Evolutionary conservation across 495 filamentous ascomycete species (phyloP), one percentile per base, ranked within the genome.

Genomic region (Talaromyces liani): DNA sequence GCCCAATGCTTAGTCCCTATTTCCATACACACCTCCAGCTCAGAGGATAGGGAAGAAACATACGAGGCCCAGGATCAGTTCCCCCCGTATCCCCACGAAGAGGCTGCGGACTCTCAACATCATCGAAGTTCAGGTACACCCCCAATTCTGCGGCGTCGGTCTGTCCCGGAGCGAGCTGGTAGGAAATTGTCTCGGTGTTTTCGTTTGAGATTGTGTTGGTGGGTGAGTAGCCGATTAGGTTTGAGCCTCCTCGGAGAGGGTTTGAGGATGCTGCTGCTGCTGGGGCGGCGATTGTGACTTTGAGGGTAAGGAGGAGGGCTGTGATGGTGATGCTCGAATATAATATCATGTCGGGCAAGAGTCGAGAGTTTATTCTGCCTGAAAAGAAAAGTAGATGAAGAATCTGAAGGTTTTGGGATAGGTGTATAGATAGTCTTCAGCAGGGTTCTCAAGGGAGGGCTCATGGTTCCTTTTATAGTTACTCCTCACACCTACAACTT

Each of bases 91-190:
- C 69, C 4, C 86, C 87, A n/a, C 88, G 81, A 53, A 91, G 85
- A 1, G 88, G 88, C 70, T 92, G 87, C 3, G 88, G 88, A 10
- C 85, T 83, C 14, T 82, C 75, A 22, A 82, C 79, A 65, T 83
- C 76, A 25, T 79, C 72, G 58, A 91, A 88, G 66, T 91, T 82
- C 0, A 91, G 80, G 58, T 84, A 87, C 4, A 82, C 66, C 0
- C 88, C 88, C 7, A 85, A 70, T 2, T 84, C 75, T 1, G 80
- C 74, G 56, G 85, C 79, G 4, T 81, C 80, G 14, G 79, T 80
- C 61, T 91, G 88, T 0, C 82, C 86, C 2, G 80, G 70, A 7
- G 80, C 77, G 27, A 83, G 71, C 22, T 74, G 71, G 59, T 76
- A 80, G 27, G 75, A 67, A 58, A 77, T 65, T 6, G 77, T 72